Conservation (phyloP, 2,329 filamentous ascomycete genomes). For the Paecilomyces dactylethromorphus region DNA sequence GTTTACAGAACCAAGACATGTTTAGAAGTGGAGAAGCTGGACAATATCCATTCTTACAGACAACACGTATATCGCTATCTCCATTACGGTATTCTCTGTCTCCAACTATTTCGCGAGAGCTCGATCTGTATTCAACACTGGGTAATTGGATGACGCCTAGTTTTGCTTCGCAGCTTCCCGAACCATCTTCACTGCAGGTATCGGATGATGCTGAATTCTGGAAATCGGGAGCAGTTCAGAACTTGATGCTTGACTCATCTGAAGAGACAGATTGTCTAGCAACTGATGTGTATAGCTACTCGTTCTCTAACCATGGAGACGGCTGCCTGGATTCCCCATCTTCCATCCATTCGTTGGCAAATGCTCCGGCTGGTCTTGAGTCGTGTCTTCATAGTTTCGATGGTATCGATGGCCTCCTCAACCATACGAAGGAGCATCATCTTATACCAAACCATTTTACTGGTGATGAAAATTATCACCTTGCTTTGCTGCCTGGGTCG, state of each 20-base stretch:
- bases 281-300: not conserved
- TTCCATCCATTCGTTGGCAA: slow-evolving; percentile 8
- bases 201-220: not conserved
- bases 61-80: not conserved
- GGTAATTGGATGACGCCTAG: not conserved
- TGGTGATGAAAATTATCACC: slow-evolving; percentile 5
- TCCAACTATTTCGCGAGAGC: not conserved
- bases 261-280: not conserved
- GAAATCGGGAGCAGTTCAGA: not conserved
- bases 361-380: not conserved
- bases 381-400: slow-evolving; percentile 7
- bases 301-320: not conserved
- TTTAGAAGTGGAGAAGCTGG: not conserved
- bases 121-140: not conserved
- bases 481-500: slow-evolving; percentile 5
- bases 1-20: not conserved
- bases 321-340: slow-evolving; percentile 1
- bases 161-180: not conserved
- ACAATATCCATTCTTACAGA: not conserved
- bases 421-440: slow-evolving; percentile 7
- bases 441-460: slow-evolving; percentile 1
- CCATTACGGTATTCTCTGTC: not conserved
- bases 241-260: not conserved
- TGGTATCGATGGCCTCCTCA: slow-evolving; percentile 4
- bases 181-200: not conserved